Percentiles rank a stretch among this genome's conserved stretches.
These are phyloP conservation scores for Verticillium alfalfae DNA, from an alignment of 2,329 filamentous ascomycete species.

Conservation along the genomic window DNA sequence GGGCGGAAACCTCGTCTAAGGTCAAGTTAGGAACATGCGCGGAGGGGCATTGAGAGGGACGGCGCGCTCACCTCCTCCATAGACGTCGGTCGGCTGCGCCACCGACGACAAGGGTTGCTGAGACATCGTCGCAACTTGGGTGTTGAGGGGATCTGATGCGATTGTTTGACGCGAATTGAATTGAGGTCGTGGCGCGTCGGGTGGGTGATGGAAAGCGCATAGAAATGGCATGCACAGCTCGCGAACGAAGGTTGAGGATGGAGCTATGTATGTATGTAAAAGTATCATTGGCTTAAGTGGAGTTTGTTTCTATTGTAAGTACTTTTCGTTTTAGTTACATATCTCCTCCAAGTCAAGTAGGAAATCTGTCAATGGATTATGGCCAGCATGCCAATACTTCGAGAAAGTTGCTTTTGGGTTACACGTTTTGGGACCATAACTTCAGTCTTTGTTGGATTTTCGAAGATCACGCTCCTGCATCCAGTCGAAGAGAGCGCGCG, in stretches of 20 bases:
- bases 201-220: not conserved
- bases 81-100: constrained; percentile 56
- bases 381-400: too few relatives aligned
- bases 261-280: not conserved
- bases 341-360: too few relatives aligned
- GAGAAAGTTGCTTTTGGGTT: too few relatives aligned
- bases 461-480: too few relatives aligned
- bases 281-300: too few relatives aligned
- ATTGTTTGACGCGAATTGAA: not conserved
- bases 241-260: not conserved
- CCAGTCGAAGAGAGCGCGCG: too few relatives aligned
- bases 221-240: not conserved
- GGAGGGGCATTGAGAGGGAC: constrained; percentile 5
- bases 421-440: too few relatives aligned
- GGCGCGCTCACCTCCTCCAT: constrained; percentile 50
- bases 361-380: too few relatives aligned
- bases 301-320: too few relatives aligned
- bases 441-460: too few relatives aligned
- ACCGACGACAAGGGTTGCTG: constrained; percentile 51
- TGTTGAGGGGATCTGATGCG: not conserved
- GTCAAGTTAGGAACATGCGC: not conserved
- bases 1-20: constrained; percentile 91
- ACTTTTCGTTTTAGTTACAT: too few relatives aligned
- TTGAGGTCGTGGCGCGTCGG: not conserved
- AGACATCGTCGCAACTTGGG: constrained; percentile 37